These are phyloP conservation scores for Phaffomyces opuntiae DNA, from an alignment of 805 yeast genomes.

Conservation along the genomic window DNA sequence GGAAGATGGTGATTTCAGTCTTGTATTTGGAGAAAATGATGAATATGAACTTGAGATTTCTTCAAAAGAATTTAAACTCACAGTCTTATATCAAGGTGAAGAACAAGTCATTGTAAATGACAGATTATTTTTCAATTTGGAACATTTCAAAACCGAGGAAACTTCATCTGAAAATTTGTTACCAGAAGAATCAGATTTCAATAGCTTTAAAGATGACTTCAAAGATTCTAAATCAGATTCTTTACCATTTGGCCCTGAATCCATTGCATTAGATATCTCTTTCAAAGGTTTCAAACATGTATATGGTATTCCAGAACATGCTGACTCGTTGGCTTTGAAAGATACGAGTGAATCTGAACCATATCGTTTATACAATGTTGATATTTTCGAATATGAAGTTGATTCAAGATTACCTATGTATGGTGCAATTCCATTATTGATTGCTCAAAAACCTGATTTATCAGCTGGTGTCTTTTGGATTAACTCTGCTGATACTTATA, in stretches of 20 bases:
- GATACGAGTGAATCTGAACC: conserved; percentile 65
- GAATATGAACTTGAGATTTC: conserved; percentile 38
- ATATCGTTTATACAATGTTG: conserved; percentile 86
- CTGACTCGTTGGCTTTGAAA: conserved; percentile 67
- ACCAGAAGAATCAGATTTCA: conserved; percentile 56
- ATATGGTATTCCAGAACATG: conserved; percentile 97
- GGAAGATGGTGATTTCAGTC: conserved; percentile 13
- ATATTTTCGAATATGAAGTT: conserved; percentile 87
- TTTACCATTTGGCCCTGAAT: conserved; percentile 81
- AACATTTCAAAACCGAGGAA: conserved; percentile 58
- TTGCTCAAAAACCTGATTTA: conserved; percentile 51
- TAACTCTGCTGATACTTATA: conserved; percentile 87
- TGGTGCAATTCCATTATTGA: conserved; percentile 86
- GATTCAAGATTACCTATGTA: conserved; percentile 87
- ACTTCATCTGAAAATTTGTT: conserved; percentile 35
- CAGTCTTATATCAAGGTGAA: conserved; percentile 37
- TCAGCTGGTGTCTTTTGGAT: conserved; percentile 85
- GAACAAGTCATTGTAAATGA: conserved; percentile 59
- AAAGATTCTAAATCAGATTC: conserved; percentile 58
- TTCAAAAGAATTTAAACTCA: conserved; percentile 43
- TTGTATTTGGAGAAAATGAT: conserved; percentile 32
- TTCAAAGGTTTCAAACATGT: conserved; percentile 56
- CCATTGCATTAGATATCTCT: conserved; percentile 72
- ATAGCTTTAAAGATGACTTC: conserved; percentile 68
- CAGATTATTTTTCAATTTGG: conserved; percentile 66